Evolutionary conservation across 148 eudicot genomes (phyloP).

Genomic region (Rhododendron kiyosumense): DNA sequence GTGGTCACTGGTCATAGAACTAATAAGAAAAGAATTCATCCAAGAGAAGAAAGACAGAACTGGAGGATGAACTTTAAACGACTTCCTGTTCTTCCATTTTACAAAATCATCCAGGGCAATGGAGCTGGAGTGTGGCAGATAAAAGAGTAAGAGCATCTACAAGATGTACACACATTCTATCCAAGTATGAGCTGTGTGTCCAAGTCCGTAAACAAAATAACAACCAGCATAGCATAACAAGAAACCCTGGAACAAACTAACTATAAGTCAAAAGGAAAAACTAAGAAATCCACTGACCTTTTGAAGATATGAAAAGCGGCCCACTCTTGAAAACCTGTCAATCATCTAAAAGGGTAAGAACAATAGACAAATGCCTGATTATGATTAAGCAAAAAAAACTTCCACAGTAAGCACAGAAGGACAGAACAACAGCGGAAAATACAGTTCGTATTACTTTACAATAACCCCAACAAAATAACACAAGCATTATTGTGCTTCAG

Average conservation of each 20-base stretch:
- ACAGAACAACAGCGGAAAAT: background rate
- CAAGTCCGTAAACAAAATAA: background rate
- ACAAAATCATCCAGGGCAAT: background rate
- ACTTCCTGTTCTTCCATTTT: background rate
- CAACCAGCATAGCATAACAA: background rate
- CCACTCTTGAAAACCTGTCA: slow-evolving; percentile 95
- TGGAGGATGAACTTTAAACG: background rate
- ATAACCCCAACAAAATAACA: background rate
- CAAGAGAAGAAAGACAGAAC: background rate
- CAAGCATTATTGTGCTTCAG: background rate
- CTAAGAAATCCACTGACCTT: slow-evolving; percentile 50
- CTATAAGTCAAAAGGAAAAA: background rate
- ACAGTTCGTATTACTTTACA: background rate
- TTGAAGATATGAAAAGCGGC: slow-evolving; percentile 92
- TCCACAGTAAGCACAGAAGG: background rate
- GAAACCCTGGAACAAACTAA: background rate
- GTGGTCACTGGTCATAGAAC: background rate
- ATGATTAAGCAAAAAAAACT: background rate
- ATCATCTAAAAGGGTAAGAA: slow-evolving; percentile 13
- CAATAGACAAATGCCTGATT: background rate
- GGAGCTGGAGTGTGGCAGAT: background rate
- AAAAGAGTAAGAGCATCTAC: background rate
- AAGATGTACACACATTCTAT: background rate
- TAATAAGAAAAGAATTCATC: no score
- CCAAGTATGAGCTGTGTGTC: background rate